These are phyloP conservation scores for Fulvia fulva DNA, from an alignment of 2,329 filamentous ascomycete genomes.

Conservation along the genomic window DNA sequence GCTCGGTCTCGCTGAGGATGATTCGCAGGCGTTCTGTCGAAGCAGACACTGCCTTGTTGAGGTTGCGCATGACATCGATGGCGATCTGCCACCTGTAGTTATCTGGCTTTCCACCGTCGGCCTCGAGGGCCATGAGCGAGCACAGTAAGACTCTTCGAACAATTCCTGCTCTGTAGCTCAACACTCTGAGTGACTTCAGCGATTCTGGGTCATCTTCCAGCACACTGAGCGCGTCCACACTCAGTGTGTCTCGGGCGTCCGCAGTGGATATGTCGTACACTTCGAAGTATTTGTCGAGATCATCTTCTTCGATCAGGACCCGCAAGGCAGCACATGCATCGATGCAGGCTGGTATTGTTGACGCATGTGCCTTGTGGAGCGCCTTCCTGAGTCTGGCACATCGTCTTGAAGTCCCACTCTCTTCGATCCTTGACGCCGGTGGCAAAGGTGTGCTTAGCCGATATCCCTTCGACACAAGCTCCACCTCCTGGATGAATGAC, in stretches of 20 bases:
- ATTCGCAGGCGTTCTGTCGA: conserved; percentile 63
- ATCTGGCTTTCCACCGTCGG: conserved; percentile 72
- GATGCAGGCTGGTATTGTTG: conserved; percentile 67
- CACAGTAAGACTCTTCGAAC: conserved; percentile 83
- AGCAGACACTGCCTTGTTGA: conserved; percentile 59
- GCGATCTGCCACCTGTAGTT: conserved; percentile 74
- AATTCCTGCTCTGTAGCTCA: conserved; percentile 68
- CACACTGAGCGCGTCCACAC: conserved; percentile 42
- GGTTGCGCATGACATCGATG: conserved; percentile 65
- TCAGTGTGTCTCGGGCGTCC: conserved; percentile 51
- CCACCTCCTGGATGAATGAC: conserved; percentile 87
- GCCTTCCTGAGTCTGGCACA: conserved; percentile 75
- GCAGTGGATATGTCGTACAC: conserved; percentile 49
- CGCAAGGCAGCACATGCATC: conserved; percentile 66
- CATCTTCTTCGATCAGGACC: conserved; percentile 70
- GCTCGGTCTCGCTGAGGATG: conserved; percentile 74
- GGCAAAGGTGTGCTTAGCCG: conserved; percentile 84
- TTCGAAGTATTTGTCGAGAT: conserved; percentile 89
- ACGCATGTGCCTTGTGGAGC: conserved; percentile 66
- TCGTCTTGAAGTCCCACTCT: conserved; percentile 64
- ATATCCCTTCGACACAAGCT: conserved; percentile 87
- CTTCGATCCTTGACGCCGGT: conserved; percentile 87
- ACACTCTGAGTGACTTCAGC: conserved; percentile 68
- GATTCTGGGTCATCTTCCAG: conserved; percentile 72
- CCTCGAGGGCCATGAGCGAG: conserved; percentile 81